These are phyloP conservation scores for Backusella australiensis DNA, from an alignment of 192 early-diverging fungal species.

Conservation along the genomic window DNA sequence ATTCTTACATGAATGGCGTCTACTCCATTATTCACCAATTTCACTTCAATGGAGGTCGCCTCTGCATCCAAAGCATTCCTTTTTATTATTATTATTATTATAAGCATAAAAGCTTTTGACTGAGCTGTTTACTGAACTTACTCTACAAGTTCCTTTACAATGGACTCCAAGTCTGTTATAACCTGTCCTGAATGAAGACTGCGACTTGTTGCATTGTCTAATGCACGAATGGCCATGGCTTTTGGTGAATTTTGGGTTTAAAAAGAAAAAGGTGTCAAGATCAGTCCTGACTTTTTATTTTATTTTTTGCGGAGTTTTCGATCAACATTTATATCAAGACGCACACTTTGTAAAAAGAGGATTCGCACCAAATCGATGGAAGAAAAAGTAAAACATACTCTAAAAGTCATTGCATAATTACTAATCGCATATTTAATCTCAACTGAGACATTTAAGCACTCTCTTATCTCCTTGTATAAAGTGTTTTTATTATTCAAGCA, in stretches of 20 bases:
- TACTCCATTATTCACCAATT: slow-evolving; percentile 34
- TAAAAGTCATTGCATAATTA: no score
- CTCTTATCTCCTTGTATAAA: background rate
- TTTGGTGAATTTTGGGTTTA: background rate
- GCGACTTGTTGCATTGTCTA: slow-evolving; percentile 30
- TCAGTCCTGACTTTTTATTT: background rate
- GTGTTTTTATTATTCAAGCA: background rate
- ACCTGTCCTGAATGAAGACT: slow-evolving; percentile 40
- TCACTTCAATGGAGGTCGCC: slow-evolving; percentile 35
- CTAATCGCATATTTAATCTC: no score
- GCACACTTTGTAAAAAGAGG: no score
- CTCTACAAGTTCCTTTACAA: slow-evolving; percentile 44
- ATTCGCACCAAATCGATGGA: no score
- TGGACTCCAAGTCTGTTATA: slow-evolving; percentile 29
- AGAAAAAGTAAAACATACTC: no score
- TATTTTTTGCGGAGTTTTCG: background rate
- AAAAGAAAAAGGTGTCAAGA: background rate
- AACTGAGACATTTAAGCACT: no score
- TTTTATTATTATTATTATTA: background rate
- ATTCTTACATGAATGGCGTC: slow-evolving; percentile 30
- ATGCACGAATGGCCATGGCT: background rate
- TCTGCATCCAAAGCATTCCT: slow-evolving; percentile 44
- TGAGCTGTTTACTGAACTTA: slow-evolving; percentile 4
- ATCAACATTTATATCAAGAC: no score
- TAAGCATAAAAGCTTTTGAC: background rate